These are phyloP conservation scores for Trichoderma simmonsii DNA, from an alignment of 2,329 filamentous ascomycete species.

Conservation along the genomic window DNA sequence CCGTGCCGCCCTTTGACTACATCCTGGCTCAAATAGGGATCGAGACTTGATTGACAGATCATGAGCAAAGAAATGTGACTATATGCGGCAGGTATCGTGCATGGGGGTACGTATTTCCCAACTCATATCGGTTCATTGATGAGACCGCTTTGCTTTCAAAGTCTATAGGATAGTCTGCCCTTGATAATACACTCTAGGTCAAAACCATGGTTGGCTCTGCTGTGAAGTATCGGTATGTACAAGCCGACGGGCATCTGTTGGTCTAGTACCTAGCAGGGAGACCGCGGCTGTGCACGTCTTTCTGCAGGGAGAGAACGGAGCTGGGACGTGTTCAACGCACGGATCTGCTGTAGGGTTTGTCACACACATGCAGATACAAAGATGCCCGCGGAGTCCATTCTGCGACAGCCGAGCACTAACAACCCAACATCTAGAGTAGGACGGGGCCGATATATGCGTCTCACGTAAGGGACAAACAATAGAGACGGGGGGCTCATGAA, in stretches of 20 bases:
- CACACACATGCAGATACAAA: slow-evolving; percentile 5
- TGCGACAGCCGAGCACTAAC: neutral
- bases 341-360: neutral
- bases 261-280: neutral
- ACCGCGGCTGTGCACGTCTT: neutral
- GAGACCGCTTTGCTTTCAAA: neutral
- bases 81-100: too few relatives aligned
- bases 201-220: neutral
- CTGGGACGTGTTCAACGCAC: neutral
- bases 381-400: neutral
- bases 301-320: neutral
- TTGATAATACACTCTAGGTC: neutral
- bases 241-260: neutral
- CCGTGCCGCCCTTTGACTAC: neutral
- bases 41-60: neutral
- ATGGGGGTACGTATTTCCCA: neutral
- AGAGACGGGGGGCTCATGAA: neutral
- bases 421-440: neutral
- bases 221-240: neutral
- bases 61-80: neutral
- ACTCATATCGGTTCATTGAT: neutral
- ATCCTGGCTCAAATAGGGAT: neutral
- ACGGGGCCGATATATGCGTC: neutral
- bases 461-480: neutral
- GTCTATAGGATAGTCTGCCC: neutral